phyloP scores from a whole-genome alignment of 139 green algal genomes.

The Chlamydomonas schloesseri region DNA sequence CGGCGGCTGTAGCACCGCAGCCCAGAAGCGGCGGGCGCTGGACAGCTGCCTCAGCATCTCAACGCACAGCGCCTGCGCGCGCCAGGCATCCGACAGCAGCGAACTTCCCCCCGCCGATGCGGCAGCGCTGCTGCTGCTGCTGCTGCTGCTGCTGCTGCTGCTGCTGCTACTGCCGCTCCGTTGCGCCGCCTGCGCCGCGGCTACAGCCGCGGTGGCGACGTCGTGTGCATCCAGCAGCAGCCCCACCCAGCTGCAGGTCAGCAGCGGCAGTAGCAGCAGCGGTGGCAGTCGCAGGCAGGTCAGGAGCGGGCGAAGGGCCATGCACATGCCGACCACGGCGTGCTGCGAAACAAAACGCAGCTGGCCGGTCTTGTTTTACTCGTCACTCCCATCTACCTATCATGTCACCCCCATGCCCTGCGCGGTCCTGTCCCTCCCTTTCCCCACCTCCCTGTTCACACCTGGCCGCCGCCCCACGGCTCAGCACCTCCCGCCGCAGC shows the following conservation, averaged over 20 bases:
- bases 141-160: not conserved
- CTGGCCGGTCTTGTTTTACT: no score
- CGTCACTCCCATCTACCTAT: no score
- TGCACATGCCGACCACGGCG: no score
- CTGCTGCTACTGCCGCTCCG: not conserved
- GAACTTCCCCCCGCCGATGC: no score
- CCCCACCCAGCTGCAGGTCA: not conserved
- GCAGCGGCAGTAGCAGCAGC: not conserved
- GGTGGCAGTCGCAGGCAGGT: not conserved
- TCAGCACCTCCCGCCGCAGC: not conserved
- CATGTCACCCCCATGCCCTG: no score
- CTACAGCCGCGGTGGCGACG: not conserved
- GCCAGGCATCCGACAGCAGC: not conserved
- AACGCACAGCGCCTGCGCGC: not conserved
- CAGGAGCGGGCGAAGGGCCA: no score
- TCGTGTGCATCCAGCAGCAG: not conserved
- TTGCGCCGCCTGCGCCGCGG: not conserved
- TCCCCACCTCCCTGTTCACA: not conserved
- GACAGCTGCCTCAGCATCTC: not conserved
- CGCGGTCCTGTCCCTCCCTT: no score
- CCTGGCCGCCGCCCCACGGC: not conserved
- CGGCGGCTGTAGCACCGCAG: not conserved
- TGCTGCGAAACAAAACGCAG: no score
- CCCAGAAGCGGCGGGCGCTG: not conserved
- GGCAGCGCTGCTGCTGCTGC: not conserved